Conservation (phyloP, 2,329 filamentous ascomycete species). For the Penicillium rolfsii region DNA sequence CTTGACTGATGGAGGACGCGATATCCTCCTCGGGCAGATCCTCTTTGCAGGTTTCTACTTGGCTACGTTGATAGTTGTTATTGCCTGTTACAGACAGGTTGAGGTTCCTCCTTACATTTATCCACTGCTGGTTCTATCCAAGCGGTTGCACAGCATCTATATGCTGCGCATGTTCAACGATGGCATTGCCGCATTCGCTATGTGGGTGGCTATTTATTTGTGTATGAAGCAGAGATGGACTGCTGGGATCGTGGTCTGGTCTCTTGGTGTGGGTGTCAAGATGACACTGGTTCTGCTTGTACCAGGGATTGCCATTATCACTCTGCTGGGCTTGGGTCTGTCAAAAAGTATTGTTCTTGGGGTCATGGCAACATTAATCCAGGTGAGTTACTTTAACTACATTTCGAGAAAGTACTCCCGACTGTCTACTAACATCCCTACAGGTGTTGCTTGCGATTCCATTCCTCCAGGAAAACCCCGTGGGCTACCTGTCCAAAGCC, state of each 20-base stretch:
- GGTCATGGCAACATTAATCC: slow-evolving; percentile 74
- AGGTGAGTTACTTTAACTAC: slow-evolving; percentile 57
- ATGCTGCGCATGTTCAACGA: slow-evolving; percentile 95
- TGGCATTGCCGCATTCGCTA: slow-evolving; percentile 79
- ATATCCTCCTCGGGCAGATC: slow-evolving; percentile 80
- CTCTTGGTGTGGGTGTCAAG: slow-evolving; percentile 84
- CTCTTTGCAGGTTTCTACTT: slow-evolving; percentile 83
- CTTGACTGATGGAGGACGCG: slow-evolving; percentile 72
- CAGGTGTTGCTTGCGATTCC: slow-evolving; percentile 63
- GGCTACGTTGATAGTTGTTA: slow-evolving; percentile 71
- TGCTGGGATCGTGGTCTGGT: slow-evolving; percentile 71
- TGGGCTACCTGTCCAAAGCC: slow-evolving; percentile 76
- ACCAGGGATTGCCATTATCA: slow-evolving; percentile 75
- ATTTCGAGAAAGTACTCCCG: too few relatives aligned
- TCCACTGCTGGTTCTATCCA: slow-evolving; percentile 82
- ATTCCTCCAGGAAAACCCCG: slow-evolving; percentile 66
- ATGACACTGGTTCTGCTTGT: slow-evolving; percentile 87
- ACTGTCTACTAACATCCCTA: slow-evolving; percentile 4
- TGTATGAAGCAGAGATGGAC: slow-evolving; percentile 78
- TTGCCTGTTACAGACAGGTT: slow-evolving; percentile 70
- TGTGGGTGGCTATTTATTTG: slow-evolving; percentile 79
- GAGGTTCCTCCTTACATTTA: slow-evolving; percentile 78
- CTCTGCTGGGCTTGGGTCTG: slow-evolving; percentile 74
- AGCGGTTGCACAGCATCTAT: slow-evolving; percentile 91
- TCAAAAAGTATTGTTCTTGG: slow-evolving; percentile 67